A percentile compares a stretch with the other conserved stretches of the same genome.
Conservation (phyloP, 495 filamentous ascomycete genomes). For the Astrothelium macrocarpum region DNA sequence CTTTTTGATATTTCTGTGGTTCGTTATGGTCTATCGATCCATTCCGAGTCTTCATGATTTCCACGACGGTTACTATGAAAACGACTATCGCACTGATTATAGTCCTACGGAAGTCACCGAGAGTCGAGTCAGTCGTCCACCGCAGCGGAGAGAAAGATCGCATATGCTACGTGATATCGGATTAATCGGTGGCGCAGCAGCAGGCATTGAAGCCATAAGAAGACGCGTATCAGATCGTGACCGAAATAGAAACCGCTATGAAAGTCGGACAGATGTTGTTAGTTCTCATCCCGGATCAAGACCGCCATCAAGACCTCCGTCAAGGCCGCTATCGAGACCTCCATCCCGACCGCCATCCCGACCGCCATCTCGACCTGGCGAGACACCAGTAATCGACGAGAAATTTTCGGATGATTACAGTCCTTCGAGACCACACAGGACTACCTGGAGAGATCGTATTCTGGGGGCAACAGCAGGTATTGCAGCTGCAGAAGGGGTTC, state of each 20-base stretch:
- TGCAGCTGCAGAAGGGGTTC: conserved; percentile 56
- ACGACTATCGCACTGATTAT: conserved; percentile 24
- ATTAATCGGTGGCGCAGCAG: conserved; percentile 37
- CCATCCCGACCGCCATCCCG: neutral
- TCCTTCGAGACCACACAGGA: conserved; percentile 6
- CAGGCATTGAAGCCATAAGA: conserved; percentile 49
- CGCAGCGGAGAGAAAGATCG: neutral
- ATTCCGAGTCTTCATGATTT: conserved; percentile 37
- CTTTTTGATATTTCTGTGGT: conserved; percentile 56
- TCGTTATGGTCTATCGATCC: conserved; percentile 60
- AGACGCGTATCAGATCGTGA: conserved; percentile 18
- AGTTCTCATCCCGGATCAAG: conserved; percentile 24
- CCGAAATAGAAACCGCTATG: neutral
- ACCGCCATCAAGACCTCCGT: conserved; percentile 10
- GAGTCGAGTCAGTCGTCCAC: neutral
- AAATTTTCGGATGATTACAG: conserved; percentile 23
- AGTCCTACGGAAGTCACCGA: neutral
- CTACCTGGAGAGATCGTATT: conserved; percentile 50
- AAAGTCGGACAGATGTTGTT: conserved; percentile 16
- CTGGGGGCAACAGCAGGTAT: conserved; percentile 56
- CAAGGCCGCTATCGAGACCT: conserved; percentile 7
- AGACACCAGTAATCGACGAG: conserved; percentile 15
- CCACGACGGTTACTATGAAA: conserved; percentile 39
- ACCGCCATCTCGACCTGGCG: neutral
- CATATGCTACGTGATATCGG: conserved; percentile 6